Conservation (phyloP, 441 rosid species). For the Adansonia grandidieri region DNA sequence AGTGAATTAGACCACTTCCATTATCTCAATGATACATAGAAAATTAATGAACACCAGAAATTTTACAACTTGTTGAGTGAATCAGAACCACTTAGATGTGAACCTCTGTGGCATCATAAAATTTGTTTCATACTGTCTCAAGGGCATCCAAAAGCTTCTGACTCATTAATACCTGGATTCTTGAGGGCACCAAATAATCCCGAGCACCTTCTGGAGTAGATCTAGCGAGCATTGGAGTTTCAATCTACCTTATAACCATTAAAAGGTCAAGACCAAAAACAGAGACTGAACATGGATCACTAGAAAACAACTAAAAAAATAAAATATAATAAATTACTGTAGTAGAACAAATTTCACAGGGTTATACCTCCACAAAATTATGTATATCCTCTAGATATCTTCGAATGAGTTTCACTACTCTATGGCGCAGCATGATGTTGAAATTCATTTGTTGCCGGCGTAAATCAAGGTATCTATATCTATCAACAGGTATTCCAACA, state of each 20-base stretch:
- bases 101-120: not conserved
- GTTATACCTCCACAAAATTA: slow-evolving; percentile 84
- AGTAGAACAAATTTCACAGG: slow-evolving; percentile 9
- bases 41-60: not conserved
- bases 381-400: slow-evolving; percentile 79
- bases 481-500: slow-evolving; percentile 31
- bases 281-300: slow-evolving; percentile 23
- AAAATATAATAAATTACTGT: not conserved
- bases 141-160: not conserved
- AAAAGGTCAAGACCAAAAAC: slow-evolving; percentile 47
- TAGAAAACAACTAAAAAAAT: slow-evolving; percentile 8
- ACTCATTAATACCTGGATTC: slow-evolving; percentile 80
- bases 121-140: not conserved
- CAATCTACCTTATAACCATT: slow-evolving; percentile 75
- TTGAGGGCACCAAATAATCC: slow-evolving; percentile 95
- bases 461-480: slow-evolving; percentile 91
- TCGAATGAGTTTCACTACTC: slow-evolving; percentile 83
- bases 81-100: slow-evolving; percentile 3
- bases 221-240: slow-evolving; percentile 94
- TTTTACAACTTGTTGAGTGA: not conserved
- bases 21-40: not conserved
- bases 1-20: slow-evolving; percentile 42
- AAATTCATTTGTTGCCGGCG: slow-evolving; percentile 86
- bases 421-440: slow-evolving; percentile 85
- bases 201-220: slow-evolving; percentile 99